Percentiles rank a stretch among this genome's conserved stretches.
Conservation (phyloP, 2,329 filamentous ascomycete genomes). For the Alternaria alternata region DNA sequence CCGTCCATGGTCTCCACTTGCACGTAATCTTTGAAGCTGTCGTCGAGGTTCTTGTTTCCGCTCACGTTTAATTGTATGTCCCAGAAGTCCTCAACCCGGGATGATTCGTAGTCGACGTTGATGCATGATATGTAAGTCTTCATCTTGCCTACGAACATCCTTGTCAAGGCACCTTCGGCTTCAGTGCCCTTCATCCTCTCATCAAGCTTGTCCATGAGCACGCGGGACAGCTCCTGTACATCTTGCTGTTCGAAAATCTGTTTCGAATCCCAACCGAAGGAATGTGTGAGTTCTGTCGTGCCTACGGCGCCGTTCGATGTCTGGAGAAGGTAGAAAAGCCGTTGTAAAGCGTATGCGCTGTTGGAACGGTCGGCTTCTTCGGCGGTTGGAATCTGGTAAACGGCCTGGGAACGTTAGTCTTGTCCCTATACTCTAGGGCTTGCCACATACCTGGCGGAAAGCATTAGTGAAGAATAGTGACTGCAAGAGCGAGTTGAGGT, state of each 20-base stretch:
- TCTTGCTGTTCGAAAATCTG: constrained; percentile 99
- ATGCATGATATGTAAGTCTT: constrained; percentile 99
- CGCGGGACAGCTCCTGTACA: constrained; percentile 94
- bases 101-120: constrained; percentile 97
- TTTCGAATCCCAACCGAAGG: constrained; percentile 96
- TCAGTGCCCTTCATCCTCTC: constrained; percentile 97
- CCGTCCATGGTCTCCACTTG: constrained; percentile 96
- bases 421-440: too few relatives aligned
- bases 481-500: constrained; percentile 60
- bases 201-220: constrained; percentile 96
- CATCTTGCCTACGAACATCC: constrained; percentile 95
- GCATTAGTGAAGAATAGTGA: constrained; percentile 70
- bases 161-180: constrained; percentile 85
- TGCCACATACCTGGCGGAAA: constrained; percentile 78
- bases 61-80: constrained; percentile 97
- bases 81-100: constrained; percentile 96
- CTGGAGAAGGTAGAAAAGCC: constrained; percentile 94
- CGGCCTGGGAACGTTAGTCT: constrained; percentile 66
- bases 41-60: constrained; percentile 89
- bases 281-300: constrained; percentile 92
- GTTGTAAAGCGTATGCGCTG: constrained; percentile 91
- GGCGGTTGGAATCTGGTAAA: constrained; percentile 96
- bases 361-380: constrained; percentile 81
- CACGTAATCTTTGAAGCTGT: constrained; percentile 96
- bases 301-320: constrained; percentile 83